Conservation (phyloP, 164 flowering plant genomes). For the Euptelea pleiosperma region DNA sequence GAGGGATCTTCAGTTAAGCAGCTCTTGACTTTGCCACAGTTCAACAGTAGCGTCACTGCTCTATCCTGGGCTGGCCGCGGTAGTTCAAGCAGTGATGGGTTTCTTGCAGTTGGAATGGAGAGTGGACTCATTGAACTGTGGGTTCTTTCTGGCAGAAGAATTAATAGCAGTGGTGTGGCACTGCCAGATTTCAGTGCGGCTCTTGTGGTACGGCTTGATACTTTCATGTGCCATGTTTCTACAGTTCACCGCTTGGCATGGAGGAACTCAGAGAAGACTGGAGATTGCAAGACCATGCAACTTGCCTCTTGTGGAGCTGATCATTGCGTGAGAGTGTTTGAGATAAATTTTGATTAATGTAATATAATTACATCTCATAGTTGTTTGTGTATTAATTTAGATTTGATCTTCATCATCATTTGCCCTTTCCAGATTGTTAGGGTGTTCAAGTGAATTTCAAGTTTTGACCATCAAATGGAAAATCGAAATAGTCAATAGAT, state of each 20-base stretch:
- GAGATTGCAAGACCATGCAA: slow-evolving; percentile 35
- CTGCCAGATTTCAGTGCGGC: slow-evolving; percentile 28
- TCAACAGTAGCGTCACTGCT: slow-evolving; percentile 72
- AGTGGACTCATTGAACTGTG: slow-evolving; percentile 84
- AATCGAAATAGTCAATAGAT: too few relatives aligned
- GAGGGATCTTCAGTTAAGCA: slow-evolving; percentile 53
- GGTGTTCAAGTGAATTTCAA: too few relatives aligned
- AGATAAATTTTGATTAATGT: slow-evolving; percentile 27
- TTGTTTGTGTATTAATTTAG: too few relatives aligned
- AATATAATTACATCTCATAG: background rate
- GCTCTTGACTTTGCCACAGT: slow-evolving; percentile 55
- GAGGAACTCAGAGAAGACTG: slow-evolving; percentile 35
- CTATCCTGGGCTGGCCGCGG: slow-evolving; percentile 69
- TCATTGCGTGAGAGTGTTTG: slow-evolving; percentile 65
- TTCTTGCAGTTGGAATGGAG: slow-evolving; percentile 89
- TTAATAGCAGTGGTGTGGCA: slow-evolving; percentile 9
- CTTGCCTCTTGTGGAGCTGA: slow-evolving; percentile 96
- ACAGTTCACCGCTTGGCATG: slow-evolving; percentile 78
- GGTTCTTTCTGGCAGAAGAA: slow-evolving; percentile 35
- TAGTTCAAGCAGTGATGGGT: slow-evolving; percentile 37
- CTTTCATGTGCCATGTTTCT: slow-evolving; percentile 75
- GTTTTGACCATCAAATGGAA: too few relatives aligned
- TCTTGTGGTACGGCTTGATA: slow-evolving; percentile 43
- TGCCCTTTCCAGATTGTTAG: too few relatives aligned
- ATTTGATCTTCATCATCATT: too few relatives aligned